phyloP scores from a whole-genome alignment of 148 eudicot species.

The Selenicereus undatus region DNA sequence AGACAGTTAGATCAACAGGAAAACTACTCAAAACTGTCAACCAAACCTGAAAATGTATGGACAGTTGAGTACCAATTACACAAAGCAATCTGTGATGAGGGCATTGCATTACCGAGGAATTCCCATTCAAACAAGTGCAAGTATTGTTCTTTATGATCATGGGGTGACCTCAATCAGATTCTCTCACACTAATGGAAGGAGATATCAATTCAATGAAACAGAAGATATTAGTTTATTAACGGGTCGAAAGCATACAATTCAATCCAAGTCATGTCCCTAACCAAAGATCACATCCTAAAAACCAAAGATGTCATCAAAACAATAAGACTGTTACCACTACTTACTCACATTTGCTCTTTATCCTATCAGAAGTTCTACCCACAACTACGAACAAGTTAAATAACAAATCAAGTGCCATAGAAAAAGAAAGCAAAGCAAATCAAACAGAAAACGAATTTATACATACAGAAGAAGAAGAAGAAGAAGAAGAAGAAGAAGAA shows the following conservation, averaged over 20 bases:
- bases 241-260: slow-evolving; percentile 25
- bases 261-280: slow-evolving; percentile 46
- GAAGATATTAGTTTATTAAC: slow-evolving; percentile 22
- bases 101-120: neutral
- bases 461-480: slow-evolving; percentile 20
- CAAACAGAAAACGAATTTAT: slow-evolving; percentile 12
- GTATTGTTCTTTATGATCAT: neutral
- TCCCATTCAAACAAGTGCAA: neutral
- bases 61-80: neutral
- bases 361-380: slow-evolving; percentile 36
- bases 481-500: slow-evolving; percentile 10
- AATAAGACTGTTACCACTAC: slow-evolving; percentile 32
- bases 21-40: neutral
- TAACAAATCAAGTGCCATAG: slow-evolving; percentile 17
- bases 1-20: neutral
- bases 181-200: neutral
- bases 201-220: neutral
- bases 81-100: neutral
- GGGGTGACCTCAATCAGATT: neutral
- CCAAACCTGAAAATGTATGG: neutral
- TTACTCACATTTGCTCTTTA: slow-evolving; percentile 31
- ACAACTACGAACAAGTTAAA: slow-evolving; percentile 38
- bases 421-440: neutral
- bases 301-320: slow-evolving; percentile 27
- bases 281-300: slow-evolving; percentile 34